Evolutionary conservation across 2,329 filamentous ascomycete genomes (phyloP).

Genomic region (Ophiosphaerella narmari): DNA sequence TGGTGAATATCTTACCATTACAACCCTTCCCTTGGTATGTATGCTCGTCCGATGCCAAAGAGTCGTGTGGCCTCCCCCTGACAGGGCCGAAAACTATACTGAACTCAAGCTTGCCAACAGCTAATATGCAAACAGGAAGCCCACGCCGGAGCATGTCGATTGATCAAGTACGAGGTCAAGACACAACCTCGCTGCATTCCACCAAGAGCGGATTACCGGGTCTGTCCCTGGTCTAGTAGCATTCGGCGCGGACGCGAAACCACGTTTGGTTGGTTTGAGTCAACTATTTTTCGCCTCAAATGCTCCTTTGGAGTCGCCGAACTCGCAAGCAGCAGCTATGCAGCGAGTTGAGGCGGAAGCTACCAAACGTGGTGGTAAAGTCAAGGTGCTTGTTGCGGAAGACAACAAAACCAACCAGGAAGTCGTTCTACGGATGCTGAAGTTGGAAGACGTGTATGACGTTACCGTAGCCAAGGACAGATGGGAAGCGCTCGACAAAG

Average conservation of each 20-base stretch:
- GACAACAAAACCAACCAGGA: slow-evolving; percentile 63
- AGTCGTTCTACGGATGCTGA: slow-evolving; percentile 66
- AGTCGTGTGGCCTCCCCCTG: too few relatives aligned
- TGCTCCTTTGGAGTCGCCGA: slow-evolving; percentile 55
- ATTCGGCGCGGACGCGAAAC: slow-evolving; percentile 67
- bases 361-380: slow-evolving; percentile 60
- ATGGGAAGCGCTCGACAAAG: slow-evolving; percentile 84
- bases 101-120: too few relatives aligned
- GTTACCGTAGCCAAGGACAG: slow-evolving; percentile 77
- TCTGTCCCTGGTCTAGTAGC: slow-evolving; percentile 41
- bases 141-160: slow-evolving; percentile 33
- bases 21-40: too few relatives aligned
- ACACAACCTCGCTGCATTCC: slow-evolving; percentile 42
- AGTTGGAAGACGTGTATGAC: slow-evolving; percentile 80
- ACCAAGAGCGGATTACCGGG: slow-evolving; percentile 24
- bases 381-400: slow-evolving; percentile 86
- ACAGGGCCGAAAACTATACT: too few relatives aligned
- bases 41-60: too few relatives aligned
- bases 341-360: slow-evolving; percentile 68
- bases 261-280: slow-evolving; percentile 79
- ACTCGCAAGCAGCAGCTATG: slow-evolving; percentile 68
- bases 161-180: slow-evolving; percentile 34
- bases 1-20: too few relatives aligned
- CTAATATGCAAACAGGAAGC: too few relatives aligned
- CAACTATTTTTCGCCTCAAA: slow-evolving; percentile 75